These are phyloP conservation scores for Geotrichum phurueaensis DNA, from an alignment of 1,139 yeast genomes.

Conservation along the genomic window DNA sequence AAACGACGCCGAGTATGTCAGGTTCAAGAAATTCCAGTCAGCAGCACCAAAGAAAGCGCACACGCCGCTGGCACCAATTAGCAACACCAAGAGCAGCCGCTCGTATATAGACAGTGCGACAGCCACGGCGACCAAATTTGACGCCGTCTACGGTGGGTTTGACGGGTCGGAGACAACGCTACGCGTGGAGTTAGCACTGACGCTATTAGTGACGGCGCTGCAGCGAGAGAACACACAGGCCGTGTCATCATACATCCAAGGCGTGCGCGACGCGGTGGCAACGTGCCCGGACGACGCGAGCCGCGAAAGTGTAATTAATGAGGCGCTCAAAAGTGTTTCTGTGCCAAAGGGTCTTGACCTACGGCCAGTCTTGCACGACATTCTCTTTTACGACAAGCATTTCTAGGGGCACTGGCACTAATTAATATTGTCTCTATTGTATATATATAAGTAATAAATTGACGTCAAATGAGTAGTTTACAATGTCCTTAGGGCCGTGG, in stretches of 20 bases:
- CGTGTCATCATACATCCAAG: constrained; percentile 24
- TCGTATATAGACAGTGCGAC: not conserved
- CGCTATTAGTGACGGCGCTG: constrained; percentile 27
- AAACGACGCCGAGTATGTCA: constrained; percentile 11
- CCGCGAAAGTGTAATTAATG: constrained; percentile 12
- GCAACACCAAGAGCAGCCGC: not conserved
- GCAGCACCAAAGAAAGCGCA: not conserved
- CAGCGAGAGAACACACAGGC: constrained; percentile 23
- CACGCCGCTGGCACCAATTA: not conserved
- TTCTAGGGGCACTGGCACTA: not conserved
- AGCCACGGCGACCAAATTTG: not conserved
- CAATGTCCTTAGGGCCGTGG: not conserved
- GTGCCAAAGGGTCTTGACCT: constrained; percentile 29
- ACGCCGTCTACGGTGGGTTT: constrained; percentile 8
- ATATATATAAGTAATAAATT: too few relatives aligned
- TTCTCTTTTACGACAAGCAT: constrained; percentile 18
- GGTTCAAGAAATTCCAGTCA: not conserved
- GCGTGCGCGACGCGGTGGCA: constrained; percentile 23
- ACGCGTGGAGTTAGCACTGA: constrained; percentile 27
- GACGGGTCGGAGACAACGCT: constrained; percentile 18
- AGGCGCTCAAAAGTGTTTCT: constrained; percentile 27
- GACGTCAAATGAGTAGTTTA: too few relatives aligned
- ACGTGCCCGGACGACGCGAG: constrained; percentile 14
- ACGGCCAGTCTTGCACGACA: constrained; percentile 25
- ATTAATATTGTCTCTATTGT: not conserved